Conservation (phyloP, 2,329 filamentous ascomycete species). For the Talaromyces amestolkiae region DNA sequence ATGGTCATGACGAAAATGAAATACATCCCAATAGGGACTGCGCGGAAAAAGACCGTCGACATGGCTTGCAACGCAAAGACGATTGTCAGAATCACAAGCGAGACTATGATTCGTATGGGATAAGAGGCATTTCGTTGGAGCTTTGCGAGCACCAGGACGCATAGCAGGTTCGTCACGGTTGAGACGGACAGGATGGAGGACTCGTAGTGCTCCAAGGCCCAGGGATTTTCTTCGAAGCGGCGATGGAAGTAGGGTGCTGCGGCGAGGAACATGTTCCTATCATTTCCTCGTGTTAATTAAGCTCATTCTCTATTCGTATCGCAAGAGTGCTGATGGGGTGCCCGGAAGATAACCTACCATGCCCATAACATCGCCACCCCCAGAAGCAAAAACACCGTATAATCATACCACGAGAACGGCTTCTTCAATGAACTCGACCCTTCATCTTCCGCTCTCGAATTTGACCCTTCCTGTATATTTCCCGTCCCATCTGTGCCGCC, state of each 20-base stretch:
- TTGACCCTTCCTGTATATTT: constrained; percentile 4
- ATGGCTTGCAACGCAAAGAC: constrained; percentile 75
- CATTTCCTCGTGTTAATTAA: background rate
- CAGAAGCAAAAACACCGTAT: constrained; percentile 77
- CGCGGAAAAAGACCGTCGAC: constrained; percentile 69
- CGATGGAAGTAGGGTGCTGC: constrained; percentile 88
- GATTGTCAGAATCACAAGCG: constrained; percentile 72
- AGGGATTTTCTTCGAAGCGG: constrained; percentile 69
- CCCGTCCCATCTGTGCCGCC: constrained; percentile 12
- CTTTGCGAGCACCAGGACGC: constrained; percentile 73
- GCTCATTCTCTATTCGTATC: no score
- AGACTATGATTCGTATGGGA: constrained; percentile 75
- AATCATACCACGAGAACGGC: constrained; percentile 79
- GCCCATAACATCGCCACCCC: constrained; percentile 97
- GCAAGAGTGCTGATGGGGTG: background rate
- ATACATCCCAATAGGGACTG: constrained; percentile 63
- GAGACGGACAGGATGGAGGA: constrained; percentile 84
- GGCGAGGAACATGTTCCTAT: constrained; percentile 96
- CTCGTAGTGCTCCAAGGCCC: constrained; percentile 80
- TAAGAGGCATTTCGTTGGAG: constrained; percentile 83
- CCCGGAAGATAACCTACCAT: constrained; percentile 60
- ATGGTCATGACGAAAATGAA: constrained; percentile 78
- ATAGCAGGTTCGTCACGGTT: constrained; percentile 74
- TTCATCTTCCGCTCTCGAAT: background rate
- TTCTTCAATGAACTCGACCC: constrained; percentile 16